Evolutionary conservation across 768 basidiomycete species (phyloP), one percentile per base, ranked within the genome.

Genomic region (Rossbeevera mucosa): DNA sequence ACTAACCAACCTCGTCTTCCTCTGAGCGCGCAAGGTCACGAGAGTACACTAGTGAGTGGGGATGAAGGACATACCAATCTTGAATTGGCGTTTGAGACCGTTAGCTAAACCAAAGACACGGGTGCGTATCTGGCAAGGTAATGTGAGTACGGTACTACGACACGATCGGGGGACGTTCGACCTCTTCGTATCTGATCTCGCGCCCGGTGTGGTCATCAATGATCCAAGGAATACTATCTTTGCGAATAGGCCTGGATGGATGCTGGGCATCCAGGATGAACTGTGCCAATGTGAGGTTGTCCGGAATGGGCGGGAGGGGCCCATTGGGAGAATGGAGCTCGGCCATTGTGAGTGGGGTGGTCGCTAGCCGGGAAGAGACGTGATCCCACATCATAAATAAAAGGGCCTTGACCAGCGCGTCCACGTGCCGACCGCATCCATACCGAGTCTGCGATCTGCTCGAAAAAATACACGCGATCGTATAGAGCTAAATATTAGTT

Each of bases 161-260:
- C 21, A 7, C 25, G n/a, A 18, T 13, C 6, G n/a, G 12, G 11
- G 13, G 9, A 26, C 7, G 38, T 28, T 64, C 55, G 40, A 73
- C 74, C 63, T 75, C 75, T 43, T 76, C 71, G 25, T 62, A 60
- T 6, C 65, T 65, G 16, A 70, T 47, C n/a, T 59, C 52, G 21
- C 65, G 61, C 13, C 74, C 74, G 3, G 72, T 74, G 13, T 58
- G 59, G 45, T 76, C 72, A 30, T 78, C 76, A 25, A 78, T 67
- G 38, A 78, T 53, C 72, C 75, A 76, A 0, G 77, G 69, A 14
- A 50, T 51, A 7, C 40, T 60, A 25, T 52, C 47, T 21, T 52
- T 54, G 28, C 65, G 63, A 18, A 62, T 54, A 2, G 72, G 69
- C 36, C 62, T 60, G 12, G 49, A 56, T 8, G 66, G 67, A 44